Evolutionary conservation across 2,329 filamentous ascomycete genomes (phyloP).

Genomic region (Colletotrichum echinochloae): DNA sequence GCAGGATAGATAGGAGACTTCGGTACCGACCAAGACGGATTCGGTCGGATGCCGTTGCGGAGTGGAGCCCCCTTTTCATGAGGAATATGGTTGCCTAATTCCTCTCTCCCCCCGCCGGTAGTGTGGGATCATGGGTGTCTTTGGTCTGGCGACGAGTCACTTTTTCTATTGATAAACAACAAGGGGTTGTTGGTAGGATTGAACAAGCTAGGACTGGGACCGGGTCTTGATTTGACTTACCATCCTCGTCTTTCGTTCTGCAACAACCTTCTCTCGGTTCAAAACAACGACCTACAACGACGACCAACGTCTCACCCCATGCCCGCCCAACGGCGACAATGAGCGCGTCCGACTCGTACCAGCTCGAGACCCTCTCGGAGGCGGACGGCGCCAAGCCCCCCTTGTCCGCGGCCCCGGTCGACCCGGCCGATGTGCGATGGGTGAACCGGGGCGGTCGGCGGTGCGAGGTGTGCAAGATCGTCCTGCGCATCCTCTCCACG

Average conservation of each 20-base stretch:
- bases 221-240: neutral
- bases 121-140: neutral
- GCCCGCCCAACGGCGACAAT: conserved; percentile 19
- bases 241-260: too few relatives aligned
- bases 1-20: too few relatives aligned
- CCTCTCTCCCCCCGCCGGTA: neutral
- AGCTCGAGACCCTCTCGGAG: conserved; percentile 37
- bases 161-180: neutral
- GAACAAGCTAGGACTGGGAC: neutral
- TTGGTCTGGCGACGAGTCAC: neutral
- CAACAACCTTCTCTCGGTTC: neutral
- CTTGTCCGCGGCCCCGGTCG: conserved; percentile 34
- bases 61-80: neutral
- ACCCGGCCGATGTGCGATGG: conserved; percentile 36
- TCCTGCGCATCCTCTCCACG: conserved; percentile 42
- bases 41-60: neutral
- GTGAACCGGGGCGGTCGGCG: conserved; percentile 29
- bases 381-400: conserved; percentile 43
- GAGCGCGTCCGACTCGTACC: conserved; percentile 36
- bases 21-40: neutral
- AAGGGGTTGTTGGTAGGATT: neutral
- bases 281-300: neutral
- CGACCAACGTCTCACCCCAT: conserved; percentile 3
- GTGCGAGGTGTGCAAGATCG: conserved; percentile 45
- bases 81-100: conserved; percentile 16